These are phyloP conservation scores for Carallia pectinifolia DNA, from an alignment of 345 rosid species.

Conservation along the genomic window DNA sequence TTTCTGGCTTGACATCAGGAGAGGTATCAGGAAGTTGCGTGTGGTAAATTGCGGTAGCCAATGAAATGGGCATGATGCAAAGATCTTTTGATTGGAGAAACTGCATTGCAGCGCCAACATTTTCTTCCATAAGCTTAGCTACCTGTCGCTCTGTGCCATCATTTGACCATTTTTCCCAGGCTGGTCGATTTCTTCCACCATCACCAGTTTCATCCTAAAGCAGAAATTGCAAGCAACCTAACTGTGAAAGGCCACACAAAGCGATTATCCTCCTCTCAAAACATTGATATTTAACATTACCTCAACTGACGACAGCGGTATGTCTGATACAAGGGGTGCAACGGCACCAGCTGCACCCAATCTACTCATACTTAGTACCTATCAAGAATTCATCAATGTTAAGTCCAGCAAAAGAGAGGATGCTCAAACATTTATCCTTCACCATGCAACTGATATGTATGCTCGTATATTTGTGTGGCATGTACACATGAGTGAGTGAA, in stretches of 20 bases:
- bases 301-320: constrained; percentile 90
- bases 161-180: constrained; percentile 97
- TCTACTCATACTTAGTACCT: constrained; percentile 99
- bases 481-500: too few relatives aligned
- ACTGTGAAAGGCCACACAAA: constrained; percentile 5
- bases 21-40: constrained; percentile 77
- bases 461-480: background rate
- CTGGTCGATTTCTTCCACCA: constrained; percentile 76
- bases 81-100: constrained; percentile 96
- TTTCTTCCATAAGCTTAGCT: constrained; percentile 98
- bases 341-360: constrained; percentile 99
- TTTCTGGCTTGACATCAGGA: constrained; percentile 73
- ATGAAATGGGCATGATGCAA: constrained; percentile 97
- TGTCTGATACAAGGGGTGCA: constrained; percentile 95
- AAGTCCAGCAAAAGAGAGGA: background rate
- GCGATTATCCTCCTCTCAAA: background rate
- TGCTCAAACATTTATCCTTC: background rate
- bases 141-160: constrained; percentile 95
- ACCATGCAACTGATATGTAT: background rate
- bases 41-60: constrained; percentile 88
- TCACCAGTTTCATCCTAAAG: constrained; percentile 82
- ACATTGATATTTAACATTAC: constrained; percentile 35
- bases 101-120: constrained; percentile 96
- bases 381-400: constrained; percentile 17
- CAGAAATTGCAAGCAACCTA: constrained; percentile 1